Base-by-base conservation (phyloP, 2,329 filamentous ascomycete species). In the Ophiocordyceps robertsii region DNA sequence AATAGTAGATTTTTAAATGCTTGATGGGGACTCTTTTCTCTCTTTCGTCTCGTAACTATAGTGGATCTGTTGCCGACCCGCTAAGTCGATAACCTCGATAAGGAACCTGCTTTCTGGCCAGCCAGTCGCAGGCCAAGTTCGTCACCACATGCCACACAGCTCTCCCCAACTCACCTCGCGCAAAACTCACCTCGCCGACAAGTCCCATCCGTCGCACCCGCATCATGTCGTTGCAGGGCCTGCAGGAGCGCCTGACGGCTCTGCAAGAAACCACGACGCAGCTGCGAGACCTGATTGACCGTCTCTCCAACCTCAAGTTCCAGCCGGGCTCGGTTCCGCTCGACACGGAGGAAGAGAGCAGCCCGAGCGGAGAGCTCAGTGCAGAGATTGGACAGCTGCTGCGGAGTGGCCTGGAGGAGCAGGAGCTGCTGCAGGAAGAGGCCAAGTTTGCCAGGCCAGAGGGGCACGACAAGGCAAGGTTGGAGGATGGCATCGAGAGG, bases 341-440 rank as follows among this genome's bases (percentile, higher is more conserved):
- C 6, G 63, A 61, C 43, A 58, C 61, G 9, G 64, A 65, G 41
- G 66, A 69, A 17, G 72, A 73, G 40, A 66, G 66, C 45, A 70
- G 72, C 47, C 68, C 72, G 31, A 77, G 82, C 43, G 60, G 80
- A 17, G 88, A 95, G 62, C 73, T 95, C 30, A 77, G 78, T 49
- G 70, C 76, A 19, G 88, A 95, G 59, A 94, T 95, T 48, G 80
- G 82, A 50, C 79, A 85, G 54, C 74, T 75, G 16, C 63, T 95
- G 46, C 82, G 85, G 51, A 80, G 84, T 44, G 76, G 84, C 40
- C 81, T 93, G 53, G 86, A 93, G 48, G 86, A 94, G 45, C 74
- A 92, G 49, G 89, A 94, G 59, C 62, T 92, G 16, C 57, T 95
- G 30, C 70, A 69, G 39, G 86, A 92, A 56, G 88, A 95, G 54